These are phyloP conservation scores for Pythium pectinolyticum DNA, from an alignment of 352 stramenopile species.

Conservation along the genomic window DNA sequence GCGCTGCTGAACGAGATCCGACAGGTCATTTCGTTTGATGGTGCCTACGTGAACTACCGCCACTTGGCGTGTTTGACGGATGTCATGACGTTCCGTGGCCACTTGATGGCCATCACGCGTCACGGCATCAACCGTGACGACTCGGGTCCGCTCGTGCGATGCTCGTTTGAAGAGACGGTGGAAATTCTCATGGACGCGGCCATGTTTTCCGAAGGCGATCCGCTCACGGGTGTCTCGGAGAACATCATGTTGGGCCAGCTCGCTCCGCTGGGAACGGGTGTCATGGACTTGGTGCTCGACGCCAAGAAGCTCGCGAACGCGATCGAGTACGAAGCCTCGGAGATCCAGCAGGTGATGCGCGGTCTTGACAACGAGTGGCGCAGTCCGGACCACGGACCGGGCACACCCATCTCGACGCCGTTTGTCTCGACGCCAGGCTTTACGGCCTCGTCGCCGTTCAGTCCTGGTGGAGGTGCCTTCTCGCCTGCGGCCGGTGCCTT, in stretches of 20 bases:
- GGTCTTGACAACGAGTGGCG: constrained; percentile 91
- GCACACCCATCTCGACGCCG: constrained; percentile 85
- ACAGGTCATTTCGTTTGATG: constrained; percentile 99
- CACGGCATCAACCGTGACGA: constrained; percentile 99
- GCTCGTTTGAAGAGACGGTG: constrained; percentile 99
- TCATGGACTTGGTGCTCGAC: constrained; percentile 98
- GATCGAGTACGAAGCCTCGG: constrained; percentile 94
- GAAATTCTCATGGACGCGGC: constrained; percentile 99
- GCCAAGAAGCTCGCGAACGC: constrained; percentile 97
- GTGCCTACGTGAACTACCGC: constrained; percentile 99
- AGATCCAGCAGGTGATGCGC: constrained; percentile 91
- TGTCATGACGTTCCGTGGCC: constrained; percentile 98
- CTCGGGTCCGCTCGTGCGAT: constrained; percentile 96
- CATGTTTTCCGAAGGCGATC: constrained; percentile 96
- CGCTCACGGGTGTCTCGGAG: constrained; percentile 97
- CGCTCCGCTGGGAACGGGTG: constrained; percentile 94
- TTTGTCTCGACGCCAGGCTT: constrained; percentile 84
- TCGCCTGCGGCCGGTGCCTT: constrained; percentile 86
- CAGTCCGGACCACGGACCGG: constrained; percentile 72
- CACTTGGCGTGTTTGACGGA: constrained; percentile 98
- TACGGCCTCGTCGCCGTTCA: constrained; percentile 88
- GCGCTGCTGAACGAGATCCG: constrained; percentile 95
- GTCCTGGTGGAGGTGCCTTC: constrained; percentile 84
- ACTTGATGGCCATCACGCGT: constrained; percentile 97
- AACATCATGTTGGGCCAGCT: constrained; percentile 99